phyloP scores from a whole-genome alignment of 768 basidiomycete genomes.

The Lactarius hengduanensis region DNA sequence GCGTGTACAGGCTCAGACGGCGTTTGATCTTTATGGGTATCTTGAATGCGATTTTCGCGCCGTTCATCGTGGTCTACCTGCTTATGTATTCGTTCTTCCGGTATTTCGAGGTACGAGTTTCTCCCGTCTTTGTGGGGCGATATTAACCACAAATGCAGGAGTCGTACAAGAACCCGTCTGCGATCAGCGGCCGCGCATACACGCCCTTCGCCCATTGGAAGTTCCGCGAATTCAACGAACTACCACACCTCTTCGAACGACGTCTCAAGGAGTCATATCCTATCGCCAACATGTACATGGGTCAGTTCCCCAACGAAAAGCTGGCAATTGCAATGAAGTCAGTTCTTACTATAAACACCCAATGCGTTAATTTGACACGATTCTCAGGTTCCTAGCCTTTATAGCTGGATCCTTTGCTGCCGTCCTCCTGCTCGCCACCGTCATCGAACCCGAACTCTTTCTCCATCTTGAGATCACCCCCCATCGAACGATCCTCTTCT shows the following conservation, averaged over 20 bases:
- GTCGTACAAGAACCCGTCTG: constrained; percentile 97
- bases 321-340: constrained; percentile 87
- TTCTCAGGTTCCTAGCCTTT: constrained; percentile 88
- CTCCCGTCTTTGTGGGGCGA: background rate
- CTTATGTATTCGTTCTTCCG: constrained; percentile 99
- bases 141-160: constrained; percentile 53
- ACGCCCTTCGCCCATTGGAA: constrained; percentile 98
- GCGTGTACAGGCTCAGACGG: constrained; percentile 58
- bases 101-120: constrained; percentile 84
- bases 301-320: constrained; percentile 97
- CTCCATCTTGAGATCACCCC: constrained; percentile 93
- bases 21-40: constrained; percentile 97
- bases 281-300: constrained; percentile 90
- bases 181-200: constrained; percentile 88
- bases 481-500: constrained; percentile 92
- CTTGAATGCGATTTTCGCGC: constrained; percentile 91
- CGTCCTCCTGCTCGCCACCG: constrained; percentile 87
- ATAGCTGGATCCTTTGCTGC: constrained; percentile 96
- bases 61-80: constrained; percentile 95
- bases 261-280: constrained; percentile 89
- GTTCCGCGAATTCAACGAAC: constrained; percentile 97
- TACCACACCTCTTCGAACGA: constrained; percentile 88
- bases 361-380: background rate
- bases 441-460: constrained; percentile 91
- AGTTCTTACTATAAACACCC: constrained; percentile 31